Conservation (phyloP, 129 eudicot genomes). For the Mikania micrantha region DNA sequence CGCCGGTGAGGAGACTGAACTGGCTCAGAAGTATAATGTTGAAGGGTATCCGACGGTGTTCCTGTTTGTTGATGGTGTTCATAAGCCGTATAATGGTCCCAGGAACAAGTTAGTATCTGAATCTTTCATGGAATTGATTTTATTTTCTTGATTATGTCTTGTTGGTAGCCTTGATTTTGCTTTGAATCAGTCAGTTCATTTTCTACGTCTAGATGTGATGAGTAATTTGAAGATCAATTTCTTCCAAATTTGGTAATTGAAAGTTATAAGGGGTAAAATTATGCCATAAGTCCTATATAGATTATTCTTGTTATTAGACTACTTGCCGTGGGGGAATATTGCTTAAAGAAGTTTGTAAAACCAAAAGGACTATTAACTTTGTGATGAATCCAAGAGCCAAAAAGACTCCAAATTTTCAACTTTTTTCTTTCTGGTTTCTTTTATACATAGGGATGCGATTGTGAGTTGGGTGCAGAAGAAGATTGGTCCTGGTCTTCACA, state of each 20-base stretch:
- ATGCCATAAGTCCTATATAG: not conserved
- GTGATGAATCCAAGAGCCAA: not conserved
- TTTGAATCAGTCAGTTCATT: not conserved
- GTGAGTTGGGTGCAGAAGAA: conserved; percentile 84
- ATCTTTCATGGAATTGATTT: not conserved
- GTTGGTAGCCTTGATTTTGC: not conserved
- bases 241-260: not conserved
- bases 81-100: conserved; percentile 48
- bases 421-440: conserved; percentile 4
- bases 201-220: not conserved
- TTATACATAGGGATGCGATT: conserved; percentile 57
- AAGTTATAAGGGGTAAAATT: not conserved
- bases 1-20: conserved; percentile 53
- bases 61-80: conserved; percentile 63
- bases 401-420: not conserved
- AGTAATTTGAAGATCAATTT: not conserved
- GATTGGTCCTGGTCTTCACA: conserved; percentile 59
- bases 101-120: conserved; percentile 53
- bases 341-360: not conserved
- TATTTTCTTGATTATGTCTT: not conserved
- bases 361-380: not conserved
- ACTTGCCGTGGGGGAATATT: not conserved
- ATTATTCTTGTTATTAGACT: not conserved
- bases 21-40: conserved; percentile 61
- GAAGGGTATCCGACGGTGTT: conserved; percentile 65